Base-by-base conservation (phyloP, 345 rosid genomes). In the Eucalyptus curtisii region DNA sequence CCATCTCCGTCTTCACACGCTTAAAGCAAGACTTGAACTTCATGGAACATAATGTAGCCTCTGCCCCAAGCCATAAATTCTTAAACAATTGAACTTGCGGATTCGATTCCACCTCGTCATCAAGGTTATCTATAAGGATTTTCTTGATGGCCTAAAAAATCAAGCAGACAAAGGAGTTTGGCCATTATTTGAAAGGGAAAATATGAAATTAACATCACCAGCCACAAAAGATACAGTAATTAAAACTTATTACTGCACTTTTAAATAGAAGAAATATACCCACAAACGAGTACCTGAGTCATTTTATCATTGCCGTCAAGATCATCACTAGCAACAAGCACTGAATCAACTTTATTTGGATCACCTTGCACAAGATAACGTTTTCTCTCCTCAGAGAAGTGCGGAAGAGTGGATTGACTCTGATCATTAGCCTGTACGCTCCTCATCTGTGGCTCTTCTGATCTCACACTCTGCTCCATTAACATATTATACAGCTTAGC, bases 61-160 rank as follows among this genome's bases (percentile, higher is more conserved):
- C 99, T 86, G 99, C 97, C 93, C 96, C 99, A 27, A 97, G 96
- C 99, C 99, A 97, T 89, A 97, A 93, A 94, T 95, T 97, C 95
- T 94, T 97, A 92, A 93, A 96, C 93, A 97, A 89, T 88, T 92
- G 93, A 90, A 92, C 90, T 90, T 93, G 95, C 17, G 93, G 95
- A 40, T 94, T 92, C 44, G 91, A 25, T 90, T 93, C 98, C 80
- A 93, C 95, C 89, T 90, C 92, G 22, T 89, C 95, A 88, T 90
- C 93, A 82, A 96, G 93, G 92, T 94, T 94, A 88, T 94, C 95
- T 86, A 57, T 88, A 89, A 96, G 98, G 85, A 95, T 90, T 90
- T 93, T 93, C 93, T 95, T 96, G 87, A 97, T 93, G 90, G 96
- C 94, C 99, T 96, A 94, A 91, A 93, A 76, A 53, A 33, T 89